Evolutionary conservation across 2,329 filamentous ascomycete species (phyloP), one percentile per base, ranked within the genome.

Genomic region (Xylaria sp.): DNA sequence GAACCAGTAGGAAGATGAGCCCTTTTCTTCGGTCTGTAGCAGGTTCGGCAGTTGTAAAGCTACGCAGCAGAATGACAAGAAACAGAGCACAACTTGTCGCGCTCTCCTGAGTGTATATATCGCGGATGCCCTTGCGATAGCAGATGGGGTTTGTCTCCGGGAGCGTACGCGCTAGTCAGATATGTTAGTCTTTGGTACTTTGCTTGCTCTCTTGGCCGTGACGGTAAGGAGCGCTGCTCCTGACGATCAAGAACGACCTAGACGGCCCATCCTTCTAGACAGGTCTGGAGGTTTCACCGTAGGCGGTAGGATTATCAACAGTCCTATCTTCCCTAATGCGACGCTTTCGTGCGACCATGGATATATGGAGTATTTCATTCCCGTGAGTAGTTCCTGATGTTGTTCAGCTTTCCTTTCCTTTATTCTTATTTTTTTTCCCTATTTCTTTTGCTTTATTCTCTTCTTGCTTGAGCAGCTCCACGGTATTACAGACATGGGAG

Each of bases 281-380:
- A 56, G 66, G 42, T 70, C 71, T 4, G 71, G 71, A 11, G 71
- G 71, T 7, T 74, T 74, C 50, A 62, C 60, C 11, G 60, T 70
- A 2, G 69, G 67, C 44, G 71, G 71, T 38, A 68, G 57, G 44
- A 52, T 66, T 29, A 69, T 72, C 41, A 52, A 63, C 17, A 69
- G 66, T 38, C 68, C 71, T 2, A 38, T 38, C 4, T 66, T 63
- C 45, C 63, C 67, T 1, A 69, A 65, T 41, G 48, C 54, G 52
- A 73, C 70, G 0, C 65, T 73, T 5, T 69, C 69, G 1, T 74
- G 71, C 59, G 72, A 74, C 42, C 70, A 73, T 56, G 71, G 71
- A 20, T 74, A 73, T 51, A 66, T 73, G 59, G 71, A 73, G 59
- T 73, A 73, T 54, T 74, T 74, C 54, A 63, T 69, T 21, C 71